Percentiles rank a stretch among this genome's conserved stretches.
Evolutionary conservation across 202 grass and related monocot species (phyloP).

Genomic region (Elaeis oleifera): DNA sequence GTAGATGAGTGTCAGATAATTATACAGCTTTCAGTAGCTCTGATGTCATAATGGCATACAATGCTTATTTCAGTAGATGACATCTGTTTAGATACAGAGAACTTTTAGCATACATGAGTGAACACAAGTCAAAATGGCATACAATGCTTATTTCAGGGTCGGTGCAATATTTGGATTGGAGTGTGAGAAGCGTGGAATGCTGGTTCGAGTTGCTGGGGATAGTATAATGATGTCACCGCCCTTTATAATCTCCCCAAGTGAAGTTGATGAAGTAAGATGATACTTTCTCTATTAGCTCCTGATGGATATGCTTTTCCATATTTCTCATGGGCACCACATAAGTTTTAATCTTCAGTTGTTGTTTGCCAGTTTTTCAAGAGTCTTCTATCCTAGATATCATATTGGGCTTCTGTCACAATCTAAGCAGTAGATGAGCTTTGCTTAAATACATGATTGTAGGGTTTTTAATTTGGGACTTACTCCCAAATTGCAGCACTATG

Average conservation of each 20-base stretch:
- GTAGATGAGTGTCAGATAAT: conserved; percentile 6
- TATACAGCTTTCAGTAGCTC: background rate
- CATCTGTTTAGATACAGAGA: too few relatives aligned
- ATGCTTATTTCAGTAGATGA: too few relatives aligned
- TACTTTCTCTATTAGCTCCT: background rate
- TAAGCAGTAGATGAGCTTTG: too few relatives aligned
- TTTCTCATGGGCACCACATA: too few relatives aligned
- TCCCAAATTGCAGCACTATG: background rate
- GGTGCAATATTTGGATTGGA: conserved; percentile 77
- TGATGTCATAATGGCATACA: too few relatives aligned
- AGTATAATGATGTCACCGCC: conserved; percentile 88
- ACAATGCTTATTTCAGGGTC: conserved; percentile 41
- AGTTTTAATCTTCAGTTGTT: too few relatives aligned
- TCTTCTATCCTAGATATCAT: too few relatives aligned
- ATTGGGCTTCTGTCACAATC: too few relatives aligned
- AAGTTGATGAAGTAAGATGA: conserved; percentile 65
- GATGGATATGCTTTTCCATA: background rate
- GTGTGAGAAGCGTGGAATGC: conserved; percentile 75
- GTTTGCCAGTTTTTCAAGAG: too few relatives aligned
- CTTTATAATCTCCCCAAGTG: conserved; percentile 46
- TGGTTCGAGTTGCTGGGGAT: conserved; percentile 76
- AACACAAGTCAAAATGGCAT: too few relatives aligned
- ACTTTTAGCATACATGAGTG: background rate
- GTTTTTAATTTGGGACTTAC: background rate
- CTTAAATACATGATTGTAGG: too few relatives aligned